Base-by-base conservation (phyloP, 78 protist genomes). In the Dictyostelium capitatum region DNA sequence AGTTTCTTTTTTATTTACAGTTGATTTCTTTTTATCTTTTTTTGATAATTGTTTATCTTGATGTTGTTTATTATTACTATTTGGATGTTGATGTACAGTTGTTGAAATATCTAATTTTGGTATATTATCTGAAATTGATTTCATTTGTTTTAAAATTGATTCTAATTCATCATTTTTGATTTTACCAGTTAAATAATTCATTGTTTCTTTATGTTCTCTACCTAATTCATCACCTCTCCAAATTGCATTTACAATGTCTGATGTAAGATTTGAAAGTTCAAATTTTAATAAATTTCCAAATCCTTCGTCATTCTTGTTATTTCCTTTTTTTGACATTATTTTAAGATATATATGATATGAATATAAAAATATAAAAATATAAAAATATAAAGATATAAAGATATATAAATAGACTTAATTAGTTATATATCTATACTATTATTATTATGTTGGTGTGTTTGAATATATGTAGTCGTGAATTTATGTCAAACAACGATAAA, bases 141-240 rank as follows among this genome's bases (percentile, higher is more conserved):
- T 28, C 3, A 79, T 17, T 7, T 37, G 3, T 20, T 51, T 79
- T 50, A 79, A 37, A 14, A 79, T 19, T 28, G 77, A 9, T 48
- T 62, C 64, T n/a, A 81, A 30, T 15, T 81, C 41, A n/a, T 32
- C 78, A 48, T 30, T 23, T 11, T 47, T 30, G 2, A 67, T 67
- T 17, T 9, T 23, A 9, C 30, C 50, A 0, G 67, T 19, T 8
- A 81, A 12, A 48, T 20, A 19, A 50, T 81, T 37, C 19, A 70
- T 19, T 17, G 43, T 81, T 12, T 81, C 79, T 8, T 37, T 59
- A 28, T 50, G 79, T 6, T 43, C 37, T 19, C 53, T 74, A 6
- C 48, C 10, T 15, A 81, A 47, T 7, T 46, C 51, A 43, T 81
- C 79, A 3, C 89, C 89, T 81, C 53, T 81, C 89, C 89, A 81